Percentiles rank a stretch among this genome's conserved stretches.
Conservation (phyloP, 116 monocot genomes). For the Iris pallida region DNA sequence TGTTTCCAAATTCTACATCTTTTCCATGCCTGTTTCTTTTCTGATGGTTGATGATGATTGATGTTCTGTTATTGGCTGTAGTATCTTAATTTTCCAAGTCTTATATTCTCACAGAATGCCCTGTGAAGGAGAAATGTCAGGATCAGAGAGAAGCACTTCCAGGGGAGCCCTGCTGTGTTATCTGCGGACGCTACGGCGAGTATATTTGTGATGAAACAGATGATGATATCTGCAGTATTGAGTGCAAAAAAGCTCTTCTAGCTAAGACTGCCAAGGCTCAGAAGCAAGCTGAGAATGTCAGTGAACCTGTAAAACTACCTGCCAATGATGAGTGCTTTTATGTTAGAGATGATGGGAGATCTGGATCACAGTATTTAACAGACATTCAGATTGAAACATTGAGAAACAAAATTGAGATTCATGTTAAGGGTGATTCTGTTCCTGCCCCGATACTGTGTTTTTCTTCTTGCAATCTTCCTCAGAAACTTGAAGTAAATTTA, state of each 20-base stretch:
- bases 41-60: too few species aligned
- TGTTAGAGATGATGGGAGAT: conserved; percentile 38
- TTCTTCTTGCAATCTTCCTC: conserved; percentile 56
- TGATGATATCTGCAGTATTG: conserved; percentile 63
- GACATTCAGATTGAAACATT: conserved; percentile 30
- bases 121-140: conserved; percentile 53
- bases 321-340: conserved; percentile 68
- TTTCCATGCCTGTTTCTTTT: too few species aligned
- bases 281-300: conserved; percentile 10
- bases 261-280: conserved; percentile 15
- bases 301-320: conserved; percentile 27
- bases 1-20: too few species aligned
- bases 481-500: conserved; percentile 63
- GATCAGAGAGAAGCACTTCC: conserved; percentile 58
- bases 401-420: conserved; percentile 51
- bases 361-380: conserved; percentile 12
- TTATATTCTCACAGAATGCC: conserved; percentile 10
- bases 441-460: conserved; percentile 55
- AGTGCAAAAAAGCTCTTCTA: conserved; percentile 48
- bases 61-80: too few species aligned
- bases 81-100: neutral
- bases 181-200: conserved; percentile 64
- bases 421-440: conserved; percentile 41
- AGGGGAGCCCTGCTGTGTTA: conserved; percentile 55
- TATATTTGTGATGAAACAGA: conserved; percentile 74